Base-by-base conservation (phyloP, 73 alveolate species). In the Blepharisma stoltei region DNA sequence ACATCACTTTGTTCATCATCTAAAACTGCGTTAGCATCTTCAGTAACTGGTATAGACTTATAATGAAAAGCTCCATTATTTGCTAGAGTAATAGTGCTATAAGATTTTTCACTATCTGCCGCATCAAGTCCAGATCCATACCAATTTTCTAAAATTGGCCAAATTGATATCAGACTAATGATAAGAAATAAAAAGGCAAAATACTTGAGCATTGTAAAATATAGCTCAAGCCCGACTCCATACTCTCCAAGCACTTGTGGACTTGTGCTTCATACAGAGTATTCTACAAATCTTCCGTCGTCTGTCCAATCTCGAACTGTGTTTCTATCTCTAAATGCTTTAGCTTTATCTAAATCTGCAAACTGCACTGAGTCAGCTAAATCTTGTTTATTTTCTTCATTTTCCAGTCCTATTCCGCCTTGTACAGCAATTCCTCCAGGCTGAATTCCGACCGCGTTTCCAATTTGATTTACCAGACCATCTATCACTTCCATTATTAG, bases 201-300 rank as follows among this genome's bases (percentile, higher is more conserved):
- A 14, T 60, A 38, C 46, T 60, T 60, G 47, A 60, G n/a, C 14
- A 60, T 14, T 9, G 14, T 25, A 25, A 60, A 60, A 25, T 60
- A 60, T 9, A 60, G 46, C 73, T 60, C 73, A 9, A 60, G 46
- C 18, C 73, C 73, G 5, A 38, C 73, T 2, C 73, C 73, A 25
- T 60, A 60, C 5, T 60, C 73, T 20, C 73, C 73, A 1, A 60
- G 73, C 73, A 20, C 45, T 14, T 14, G n/a, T 14, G 73, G 14
- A 9, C 46, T 20, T 60, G 73, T 60, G 11, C 18, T 18, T 14
- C 14, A 20, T 25, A 60, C 46, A 18, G 73, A 60, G 23, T 60
- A 60, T 25, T 18, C 18, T 25, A 14, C 48, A 60, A 14, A 60
- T 20, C 5, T 60, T 38, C 73, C 73, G 27, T 77, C 84, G 5